Evolutionary conservation across 306 rosid species (phyloP).

Genomic region (Casuarina glauca): DNA sequence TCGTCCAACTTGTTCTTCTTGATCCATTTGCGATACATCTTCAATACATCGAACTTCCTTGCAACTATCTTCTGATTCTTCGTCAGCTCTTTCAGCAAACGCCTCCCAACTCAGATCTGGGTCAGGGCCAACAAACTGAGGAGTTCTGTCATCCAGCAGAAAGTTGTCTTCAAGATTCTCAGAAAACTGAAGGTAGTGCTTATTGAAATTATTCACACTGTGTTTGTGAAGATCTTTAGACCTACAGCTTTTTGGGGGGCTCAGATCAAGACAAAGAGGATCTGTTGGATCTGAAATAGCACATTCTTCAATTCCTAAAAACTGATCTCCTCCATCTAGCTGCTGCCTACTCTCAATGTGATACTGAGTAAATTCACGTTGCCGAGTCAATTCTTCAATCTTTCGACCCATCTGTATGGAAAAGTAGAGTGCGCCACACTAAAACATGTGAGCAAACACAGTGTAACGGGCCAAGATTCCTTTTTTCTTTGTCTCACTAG

Average conservation of each 20-base stretch:
- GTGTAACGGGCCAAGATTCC: neutral
- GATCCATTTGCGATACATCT: conserved; percentile 34
- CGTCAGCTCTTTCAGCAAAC: conserved; percentile 29
- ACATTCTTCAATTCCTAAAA: conserved; percentile 31
- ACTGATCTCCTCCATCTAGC: conserved; percentile 40
- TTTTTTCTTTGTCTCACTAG: neutral
- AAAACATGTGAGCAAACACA: neutral
- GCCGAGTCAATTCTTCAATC: conserved; percentile 68
- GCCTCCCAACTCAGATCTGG: conserved; percentile 64
- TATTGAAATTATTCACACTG: conserved; percentile 22
- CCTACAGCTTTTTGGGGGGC: conserved; percentile 5
- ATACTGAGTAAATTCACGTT: conserved; percentile 74
- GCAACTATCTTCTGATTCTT: conserved; percentile 40
- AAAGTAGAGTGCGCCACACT: neutral
- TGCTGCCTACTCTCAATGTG: conserved; percentile 53
- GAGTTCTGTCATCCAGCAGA: conserved; percentile 50
- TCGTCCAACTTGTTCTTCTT: conserved; percentile 41
- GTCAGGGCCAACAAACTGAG: conserved; percentile 46
- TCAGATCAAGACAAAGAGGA: conserved; percentile 15
- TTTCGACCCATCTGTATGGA: conserved; percentile 64
- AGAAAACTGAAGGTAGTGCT: conserved; percentile 34
- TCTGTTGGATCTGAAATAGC: conserved; percentile 27
- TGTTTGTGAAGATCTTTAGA: conserved; percentile 30
- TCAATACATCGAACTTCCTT: conserved; percentile 60
- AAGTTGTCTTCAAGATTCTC: conserved; percentile 46